Evolutionary conservation across 345 rosid species (phyloP), one percentile per base, ranked within the genome.

Genomic region (Camelina sativa): DNA sequence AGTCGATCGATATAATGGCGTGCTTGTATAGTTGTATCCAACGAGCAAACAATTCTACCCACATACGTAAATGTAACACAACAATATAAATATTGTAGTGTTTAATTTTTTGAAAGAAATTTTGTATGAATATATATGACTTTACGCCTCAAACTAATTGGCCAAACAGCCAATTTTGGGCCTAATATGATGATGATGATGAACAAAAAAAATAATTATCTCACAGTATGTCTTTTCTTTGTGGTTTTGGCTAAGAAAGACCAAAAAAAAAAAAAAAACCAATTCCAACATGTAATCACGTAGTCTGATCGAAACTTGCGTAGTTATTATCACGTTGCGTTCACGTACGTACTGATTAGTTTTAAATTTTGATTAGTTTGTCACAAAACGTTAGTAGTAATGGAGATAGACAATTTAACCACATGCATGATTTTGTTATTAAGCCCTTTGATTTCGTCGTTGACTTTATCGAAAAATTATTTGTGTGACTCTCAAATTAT

Each of bases 391-490:
- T n/a, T n/a, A 32, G 62, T 32, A n/a, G 62, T 57, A 7, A 57
- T 57, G 22, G 9, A 57, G 62, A 57, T 32, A 3, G 16, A 28
- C 69, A 62, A 17, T 40, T 72, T 17, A 62, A 62, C 13, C 46
- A 70, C 48, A 19, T 59, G 48, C 47, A 34, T 16, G 53, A 10
- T n/a, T 47, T 47, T n/a, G 52, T n/a, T 6, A 1, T 56, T 38
- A 52, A 17, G 43, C 11, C 32, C 22, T 62, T 52, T 62, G 1
- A 17, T 63, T 53, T 38, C 37, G 47, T 72, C 37, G 56, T 72
- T 72, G 76, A 72, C 76, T 51, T 62, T 62, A 12, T 23, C 0
- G 17, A 40, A 32, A 59, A 40, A 20, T 30, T 16, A 23, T 23
- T 7, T 37, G 40, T 50, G 61, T 35, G 60, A 37, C 30, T 28